Conservation (phyloP, 2,329 filamentous ascomycete genomes). For the Didymella arachidicola region DNA sequence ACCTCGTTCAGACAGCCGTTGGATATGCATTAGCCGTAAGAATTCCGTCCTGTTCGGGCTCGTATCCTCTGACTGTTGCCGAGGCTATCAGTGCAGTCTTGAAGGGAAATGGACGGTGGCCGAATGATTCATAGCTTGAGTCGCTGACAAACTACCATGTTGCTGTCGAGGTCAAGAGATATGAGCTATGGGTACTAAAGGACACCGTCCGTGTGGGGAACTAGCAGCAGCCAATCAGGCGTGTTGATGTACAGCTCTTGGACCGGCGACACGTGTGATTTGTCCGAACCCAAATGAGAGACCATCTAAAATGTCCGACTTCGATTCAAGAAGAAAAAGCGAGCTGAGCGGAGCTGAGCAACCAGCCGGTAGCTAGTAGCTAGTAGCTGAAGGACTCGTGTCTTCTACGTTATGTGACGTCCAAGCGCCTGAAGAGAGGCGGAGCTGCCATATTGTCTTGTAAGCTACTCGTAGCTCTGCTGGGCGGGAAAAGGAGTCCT, state of each 20-base stretch:
- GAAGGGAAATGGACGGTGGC: background rate
- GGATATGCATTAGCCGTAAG: background rate
- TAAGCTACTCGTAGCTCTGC: background rate
- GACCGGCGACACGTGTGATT: conserved; percentile 13
- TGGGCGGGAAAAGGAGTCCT: conserved; percentile 15
- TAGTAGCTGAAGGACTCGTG: background rate
- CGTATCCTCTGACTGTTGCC: background rate
- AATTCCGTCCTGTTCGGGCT: background rate
- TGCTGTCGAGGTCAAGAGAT: background rate
- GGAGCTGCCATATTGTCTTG: background rate
- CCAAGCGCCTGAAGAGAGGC: background rate
- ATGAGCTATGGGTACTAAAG: background rate
- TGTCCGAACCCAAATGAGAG: conserved; percentile 1
- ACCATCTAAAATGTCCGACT: background rate
- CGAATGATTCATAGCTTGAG: background rate
- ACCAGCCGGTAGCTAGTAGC: background rate
- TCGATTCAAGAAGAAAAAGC: background rate
- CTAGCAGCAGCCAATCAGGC: conserved; percentile 4
- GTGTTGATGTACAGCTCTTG: background rate
- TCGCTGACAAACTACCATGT: background rate
- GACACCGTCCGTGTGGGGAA: conserved; percentile 3
- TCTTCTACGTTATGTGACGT: background rate
- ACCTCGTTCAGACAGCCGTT: background rate
- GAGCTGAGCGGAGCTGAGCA: conserved; percentile 3
- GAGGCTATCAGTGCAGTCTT: background rate